These are phyloP conservation scores for Malus hybrid DNA, from an alignment of 331 rosid genomes.

Conservation along the genomic window DNA sequence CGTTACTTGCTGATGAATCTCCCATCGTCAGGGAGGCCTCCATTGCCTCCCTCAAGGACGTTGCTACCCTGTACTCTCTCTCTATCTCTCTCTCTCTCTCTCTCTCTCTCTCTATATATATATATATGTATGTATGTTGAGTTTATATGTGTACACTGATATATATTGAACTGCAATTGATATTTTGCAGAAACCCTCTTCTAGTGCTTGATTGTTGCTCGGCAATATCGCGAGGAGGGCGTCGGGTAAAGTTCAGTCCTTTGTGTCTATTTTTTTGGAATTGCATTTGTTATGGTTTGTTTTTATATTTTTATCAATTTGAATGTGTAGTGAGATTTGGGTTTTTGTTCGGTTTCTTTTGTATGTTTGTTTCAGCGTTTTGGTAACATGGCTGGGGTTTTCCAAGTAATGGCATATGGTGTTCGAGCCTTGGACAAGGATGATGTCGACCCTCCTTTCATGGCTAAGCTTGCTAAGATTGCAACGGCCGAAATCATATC, in stretches of 20 bases:
- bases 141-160: neutral
- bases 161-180: constrained; percentile 3
- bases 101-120: neutral
- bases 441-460: constrained; percentile 64
- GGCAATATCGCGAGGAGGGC: constrained; percentile 80
- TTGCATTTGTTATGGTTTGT: neutral
- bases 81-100: neutral
- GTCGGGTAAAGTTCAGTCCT: constrained; percentile 47
- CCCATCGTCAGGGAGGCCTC: constrained; percentile 67
- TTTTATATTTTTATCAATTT: neutral
- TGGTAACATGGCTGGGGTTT: constrained; percentile 94
- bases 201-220: constrained; percentile 85
- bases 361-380: constrained; percentile 52
- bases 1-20: constrained; percentile 78
- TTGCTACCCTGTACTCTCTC: constrained; percentile 53
- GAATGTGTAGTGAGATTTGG: neutral
- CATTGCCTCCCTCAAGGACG: constrained; percentile 77
- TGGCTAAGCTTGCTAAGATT: constrained; percentile 85
- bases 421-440: constrained; percentile 61
- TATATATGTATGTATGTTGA: neutral
- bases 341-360: neutral
- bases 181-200: constrained; percentile 53
- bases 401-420: constrained; percentile 88
- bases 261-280: neutral
- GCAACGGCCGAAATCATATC: constrained; percentile 85